Conservation (phyloP, 176 grass and related monocot genomes). For the Musa acuminata region DNA sequence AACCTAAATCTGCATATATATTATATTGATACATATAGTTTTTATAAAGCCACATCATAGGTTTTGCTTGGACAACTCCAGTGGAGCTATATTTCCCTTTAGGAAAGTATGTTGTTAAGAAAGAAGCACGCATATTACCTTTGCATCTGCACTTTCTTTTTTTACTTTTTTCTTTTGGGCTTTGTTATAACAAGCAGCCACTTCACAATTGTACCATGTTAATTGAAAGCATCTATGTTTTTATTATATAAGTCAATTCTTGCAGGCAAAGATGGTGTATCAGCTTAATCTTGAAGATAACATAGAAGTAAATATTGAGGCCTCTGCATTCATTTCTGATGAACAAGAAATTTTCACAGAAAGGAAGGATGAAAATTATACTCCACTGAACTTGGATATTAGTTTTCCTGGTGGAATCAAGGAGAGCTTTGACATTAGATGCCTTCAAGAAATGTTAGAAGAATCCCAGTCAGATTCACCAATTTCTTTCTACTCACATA, state of each 20-base stretch:
- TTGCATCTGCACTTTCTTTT: not conserved
- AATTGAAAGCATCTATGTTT: not conserved
- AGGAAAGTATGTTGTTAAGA: not conserved
- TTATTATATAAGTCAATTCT: not conserved
- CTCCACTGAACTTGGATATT: slow-evolving; percentile 31
- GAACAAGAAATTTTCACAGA: slow-evolving; percentile 25
- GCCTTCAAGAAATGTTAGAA: slow-evolving; percentile 90
- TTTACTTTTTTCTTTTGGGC: not conserved
- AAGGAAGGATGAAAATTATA: slow-evolving; percentile 28
- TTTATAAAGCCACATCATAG: not conserved
- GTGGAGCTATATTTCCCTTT: not conserved
- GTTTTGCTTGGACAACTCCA: not conserved
- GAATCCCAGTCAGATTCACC: slow-evolving; percentile 71
- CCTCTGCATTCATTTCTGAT: slow-evolving; percentile 20
- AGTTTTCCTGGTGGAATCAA: slow-evolving; percentile 44
- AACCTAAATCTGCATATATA: not conserved
- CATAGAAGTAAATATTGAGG: slow-evolving; percentile 18
- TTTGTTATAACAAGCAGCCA: not conserved
- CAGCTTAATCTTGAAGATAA: slow-evolving; percentile 12
- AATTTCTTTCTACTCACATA: slow-evolving; percentile 62
- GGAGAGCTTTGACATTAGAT: slow-evolving; percentile 68
- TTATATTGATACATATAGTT: not conserved
- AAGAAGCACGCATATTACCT: not conserved
- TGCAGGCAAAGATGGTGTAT: slow-evolving; percentile 30
- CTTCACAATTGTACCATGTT: not conserved